These are phyloP conservation scores for Warburgia ugandensis DNA, from an alignment of 164 flowering plant species.

Conservation along the genomic window DNA sequence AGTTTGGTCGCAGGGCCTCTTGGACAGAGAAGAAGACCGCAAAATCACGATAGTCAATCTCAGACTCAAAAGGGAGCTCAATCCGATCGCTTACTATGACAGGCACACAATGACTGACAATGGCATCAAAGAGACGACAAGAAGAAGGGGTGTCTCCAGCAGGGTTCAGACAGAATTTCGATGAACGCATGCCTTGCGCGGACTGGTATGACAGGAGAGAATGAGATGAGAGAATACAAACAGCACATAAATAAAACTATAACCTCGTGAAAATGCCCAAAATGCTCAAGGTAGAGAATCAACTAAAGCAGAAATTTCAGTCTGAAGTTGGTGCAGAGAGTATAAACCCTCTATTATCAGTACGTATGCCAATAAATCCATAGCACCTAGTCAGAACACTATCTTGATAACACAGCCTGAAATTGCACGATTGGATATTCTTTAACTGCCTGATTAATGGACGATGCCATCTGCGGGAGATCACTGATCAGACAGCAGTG, in stretches of 20 bases:
- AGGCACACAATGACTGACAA: conserved; percentile 93
- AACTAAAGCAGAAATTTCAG: too few relatives aligned
- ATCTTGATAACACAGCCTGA: too few relatives aligned
- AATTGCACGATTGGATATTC: too few relatives aligned
- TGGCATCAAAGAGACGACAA: conserved; percentile 93
- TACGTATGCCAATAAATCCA: too few relatives aligned
- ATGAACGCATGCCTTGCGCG: conserved; percentile 70
- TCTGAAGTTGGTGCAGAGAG: too few relatives aligned
- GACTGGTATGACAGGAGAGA: conserved; percentile 38
- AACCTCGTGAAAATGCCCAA: background rate
- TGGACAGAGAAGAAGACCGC: conserved; percentile 71
- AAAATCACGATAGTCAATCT: conserved; percentile 72
- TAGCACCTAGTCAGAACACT: too few relatives aligned
- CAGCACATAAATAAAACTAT: background rate
- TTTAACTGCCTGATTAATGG: too few relatives aligned
- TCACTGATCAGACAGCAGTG: too few relatives aligned
- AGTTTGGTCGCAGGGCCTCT: conserved; percentile 67
- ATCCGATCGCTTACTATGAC: conserved; percentile 90
- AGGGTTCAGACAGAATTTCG: conserved; percentile 91
- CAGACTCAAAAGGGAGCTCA: conserved; percentile 93
- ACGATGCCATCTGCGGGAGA: too few relatives aligned
- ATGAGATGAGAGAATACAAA: background rate
- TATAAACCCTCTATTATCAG: too few relatives aligned
- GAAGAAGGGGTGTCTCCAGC: conserved; percentile 99
- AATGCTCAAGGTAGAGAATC: too few relatives aligned